These are phyloP conservation scores for Meripilus lineatus DNA, from an alignment of 1,284 basidiomycete genomes.

Conservation along the genomic window DNA sequence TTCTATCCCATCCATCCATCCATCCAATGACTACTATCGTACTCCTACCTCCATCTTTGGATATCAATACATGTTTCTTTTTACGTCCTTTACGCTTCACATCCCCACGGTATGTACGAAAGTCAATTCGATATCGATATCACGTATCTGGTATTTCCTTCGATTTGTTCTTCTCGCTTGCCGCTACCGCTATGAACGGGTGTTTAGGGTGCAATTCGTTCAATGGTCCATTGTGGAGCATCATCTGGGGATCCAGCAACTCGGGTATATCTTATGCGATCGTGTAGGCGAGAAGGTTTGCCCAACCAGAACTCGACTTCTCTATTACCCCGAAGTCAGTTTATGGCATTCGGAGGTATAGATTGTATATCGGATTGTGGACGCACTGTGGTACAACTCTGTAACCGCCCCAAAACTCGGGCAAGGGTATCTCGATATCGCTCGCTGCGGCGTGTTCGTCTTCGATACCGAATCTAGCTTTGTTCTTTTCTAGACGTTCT, in stretches of 20 bases:
- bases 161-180: too few relatives aligned
- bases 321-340: slow-evolving; percentile 25
- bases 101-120: too few relatives aligned
- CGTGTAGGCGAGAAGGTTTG: slow-evolving; percentile 85
- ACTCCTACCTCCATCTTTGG: too few relatives aligned
- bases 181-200: too few relatives aligned
- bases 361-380: background rate
- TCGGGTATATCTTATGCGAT: slow-evolving; percentile 79
- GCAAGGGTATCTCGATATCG: slow-evolving; percentile 61
- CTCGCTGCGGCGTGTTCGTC: slow-evolving; percentile 30
- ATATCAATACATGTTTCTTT: too few relatives aligned
- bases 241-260: slow-evolving; percentile 45
- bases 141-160: too few relatives aligned
- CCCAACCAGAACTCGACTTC: slow-evolving; percentile 94
- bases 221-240: slow-evolving; percentile 62
- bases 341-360: background rate
- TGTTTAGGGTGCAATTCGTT: slow-evolving; percentile 65
- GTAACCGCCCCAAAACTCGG: slow-evolving; percentile 97
- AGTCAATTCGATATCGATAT: too few relatives aligned
- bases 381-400: slow-evolving; percentile 85
- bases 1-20: too few relatives aligned
- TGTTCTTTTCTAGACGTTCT: slow-evolving; percentile 53
- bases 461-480: slow-evolving; percentile 52
- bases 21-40: too few relatives aligned
- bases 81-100: too few relatives aligned